Evolutionary conservation across 805 yeast genomes (phyloP), one percentile per base, ranked within the genome.

Genomic region (Sugiyamaella marilandica): DNA sequence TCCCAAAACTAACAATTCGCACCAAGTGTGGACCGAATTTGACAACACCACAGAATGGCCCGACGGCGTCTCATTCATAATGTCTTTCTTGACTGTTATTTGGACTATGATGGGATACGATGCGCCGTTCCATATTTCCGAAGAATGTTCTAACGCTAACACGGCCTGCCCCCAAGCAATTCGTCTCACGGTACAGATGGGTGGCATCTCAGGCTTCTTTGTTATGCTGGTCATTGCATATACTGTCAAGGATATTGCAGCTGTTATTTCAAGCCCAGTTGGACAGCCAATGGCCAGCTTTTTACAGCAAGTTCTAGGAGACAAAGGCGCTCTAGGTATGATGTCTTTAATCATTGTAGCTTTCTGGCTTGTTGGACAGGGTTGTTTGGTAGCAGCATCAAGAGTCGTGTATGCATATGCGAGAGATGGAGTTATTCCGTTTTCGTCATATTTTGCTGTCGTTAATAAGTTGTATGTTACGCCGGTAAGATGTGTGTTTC

Each of bases 71-170:
- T 74, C 83, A 21, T 71, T 79, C 61, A 64, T 82, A 50, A 72
- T 79, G 73, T 71, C 81, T 19, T 62, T 66, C 54, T 37, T 65
- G 31, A 60, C 68, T 14, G 66, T 64, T 7, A 59, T 63, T 46
- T 66, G 70, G 70, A 79, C 83, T 32, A 82, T 84, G 87, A 75
- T 83, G 44, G 88, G 87, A 24, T 84, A 81, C 63, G 89, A 84
- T 62, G 80, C 86, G 21, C 85, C 88, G 0, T 84, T 83, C 70
- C 88, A 84, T 62, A 70, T 84, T 54, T 75, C 85, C 13, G 90
- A 83, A 67, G 89, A 84, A 60, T 78, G 83, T 58, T 68, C 81
- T 46, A 81, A 83, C 62, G 85, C 87, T 2, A 70, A 78, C 32
- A 67, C 70, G 10, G 85, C 84, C 2, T 82, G 83, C 7, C 87